Base-by-base conservation (phyloP, 2,329 filamentous ascomycete species). In the Colletotrichum lentis region DNA sequence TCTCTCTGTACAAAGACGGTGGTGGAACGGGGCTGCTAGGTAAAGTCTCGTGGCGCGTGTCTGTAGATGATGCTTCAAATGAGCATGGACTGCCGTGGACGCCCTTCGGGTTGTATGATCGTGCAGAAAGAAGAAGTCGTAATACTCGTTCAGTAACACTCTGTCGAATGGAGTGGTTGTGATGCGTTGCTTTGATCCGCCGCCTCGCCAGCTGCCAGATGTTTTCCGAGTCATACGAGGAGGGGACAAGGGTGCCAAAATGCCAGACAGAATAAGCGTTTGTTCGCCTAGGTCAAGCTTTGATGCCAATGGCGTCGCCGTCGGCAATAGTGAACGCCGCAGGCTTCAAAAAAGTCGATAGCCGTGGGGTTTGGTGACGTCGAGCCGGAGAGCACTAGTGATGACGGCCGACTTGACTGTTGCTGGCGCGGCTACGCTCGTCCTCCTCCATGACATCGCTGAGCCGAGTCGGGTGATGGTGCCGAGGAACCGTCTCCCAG, bases 361-460 rank as follows among this genome's bases (percentile, higher is more conserved):
- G 5, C 41, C 27, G 14, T 5, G n/a, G 27, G n/a, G 27, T 31
- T 49, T 24, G 49, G 56, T 39, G 56, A 7, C 24, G 18, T 5
- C 43, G 43, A 22, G n/a, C 43, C 43, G 52, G 46, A 27, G 24
- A 50, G 31, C 41, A 59, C 46, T 67, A 69, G 35, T 67, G 63
- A 27, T 64, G 67, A 35, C 56, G 57, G n/a, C 67, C 64, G 27
- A 69, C 44, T 44, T 88, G 86, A 76, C 89, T 90, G 12, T 88
- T 89, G 72, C 91, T 92, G 16, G 91, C 92, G 24, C 91, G 87
- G 76, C 91, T 92, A 58, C 89, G 85, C 79, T 96, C 92, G 71
- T 96, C 91, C 75, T 93, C 93, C 75, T 94, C 91, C 37, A 96
- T 85, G 35, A 97, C 94, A 79, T 97, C 94, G 77, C 93, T 97